Percentiles rank a stretch among this genome's conserved stretches.
Evolutionary conservation across 345 rosid species (phyloP).

Genomic region (Luvunga scandens): DNA sequence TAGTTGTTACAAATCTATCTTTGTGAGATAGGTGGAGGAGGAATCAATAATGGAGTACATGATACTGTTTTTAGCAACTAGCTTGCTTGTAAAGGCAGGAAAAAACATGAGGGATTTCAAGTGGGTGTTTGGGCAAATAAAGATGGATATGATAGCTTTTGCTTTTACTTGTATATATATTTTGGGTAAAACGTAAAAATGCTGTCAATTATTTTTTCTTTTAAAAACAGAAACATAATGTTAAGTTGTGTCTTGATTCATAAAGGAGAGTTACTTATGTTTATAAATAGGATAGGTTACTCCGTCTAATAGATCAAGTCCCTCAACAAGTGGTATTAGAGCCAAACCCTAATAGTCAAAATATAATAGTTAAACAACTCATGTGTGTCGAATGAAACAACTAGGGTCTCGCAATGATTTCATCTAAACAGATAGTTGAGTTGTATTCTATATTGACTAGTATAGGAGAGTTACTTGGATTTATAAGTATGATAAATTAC

Average conservation of each 20-base stretch:
- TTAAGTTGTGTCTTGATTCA: accelerated
- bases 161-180: slow-evolving; percentile 18
- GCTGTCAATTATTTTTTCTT: too few relatives aligned
- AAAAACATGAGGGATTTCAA: slow-evolving; percentile 29
- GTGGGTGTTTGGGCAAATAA: slow-evolving; percentile 26
- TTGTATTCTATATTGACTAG: accelerated
- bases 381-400: accelerated
- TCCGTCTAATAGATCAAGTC: accelerated
- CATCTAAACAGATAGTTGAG: too few relatives aligned
- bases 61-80: slow-evolving; percentile 34
- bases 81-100: slow-evolving; percentile 50
- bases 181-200: slow-evolving; percentile 1
- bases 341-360: too few relatives aligned
- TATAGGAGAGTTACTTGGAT: too few relatives aligned
- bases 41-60: slow-evolving; percentile 8
- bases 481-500: too few relatives aligned
- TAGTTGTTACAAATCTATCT: slow-evolving; percentile 19
- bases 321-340: too few relatives aligned
- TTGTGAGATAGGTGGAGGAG: slow-evolving; percentile 5
- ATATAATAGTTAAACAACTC: too few relatives aligned
- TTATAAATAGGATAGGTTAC: accelerated
- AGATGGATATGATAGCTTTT: slow-evolving; percentile 30
- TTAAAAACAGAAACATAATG: too few relatives aligned
- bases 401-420: accelerated
- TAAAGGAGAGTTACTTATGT: too few relatives aligned